phyloP scores from a whole-genome alignment of 2,329 filamentous ascomycete genomes.

The Aspergillus proliferans region DNA sequence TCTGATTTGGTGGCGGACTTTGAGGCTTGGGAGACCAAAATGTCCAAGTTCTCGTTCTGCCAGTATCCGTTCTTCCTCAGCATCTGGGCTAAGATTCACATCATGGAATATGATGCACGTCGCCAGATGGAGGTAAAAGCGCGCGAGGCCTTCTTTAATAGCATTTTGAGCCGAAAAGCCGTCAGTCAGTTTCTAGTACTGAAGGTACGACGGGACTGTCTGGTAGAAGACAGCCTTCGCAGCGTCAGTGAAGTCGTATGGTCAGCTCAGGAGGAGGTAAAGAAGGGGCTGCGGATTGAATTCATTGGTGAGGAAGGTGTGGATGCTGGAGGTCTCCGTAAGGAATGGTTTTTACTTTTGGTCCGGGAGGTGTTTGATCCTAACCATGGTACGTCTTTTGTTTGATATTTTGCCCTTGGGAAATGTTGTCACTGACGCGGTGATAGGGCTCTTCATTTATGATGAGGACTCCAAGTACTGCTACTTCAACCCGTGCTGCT shows the following conservation, averaged over 20 bases:
- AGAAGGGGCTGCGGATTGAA: constrained; percentile 79
- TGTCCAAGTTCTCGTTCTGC: constrained; percentile 75
- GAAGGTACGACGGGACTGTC: constrained; percentile 72
- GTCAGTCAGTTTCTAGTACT: constrained; percentile 74
- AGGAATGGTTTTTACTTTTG: constrained; percentile 90
- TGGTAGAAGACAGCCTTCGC: constrained; percentile 81
- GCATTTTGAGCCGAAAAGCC: constrained; percentile 67
- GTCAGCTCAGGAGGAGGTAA: constrained; percentile 74
- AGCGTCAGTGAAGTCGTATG: constrained; percentile 80
- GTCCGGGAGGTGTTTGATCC: constrained; percentile 87
- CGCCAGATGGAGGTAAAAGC: constrained; percentile 87
- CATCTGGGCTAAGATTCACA: constrained; percentile 86
- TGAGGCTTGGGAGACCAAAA: constrained; percentile 74
- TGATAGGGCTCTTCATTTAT: constrained; percentile 77
- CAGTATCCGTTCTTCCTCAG: constrained; percentile 89
- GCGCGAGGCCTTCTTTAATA: constrained; percentile 84
- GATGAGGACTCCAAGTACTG: constrained; percentile 86
- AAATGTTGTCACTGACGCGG: constrained; percentile 4
- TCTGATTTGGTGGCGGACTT: constrained; percentile 82
- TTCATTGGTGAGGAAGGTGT: constrained; percentile 87
- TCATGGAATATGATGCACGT: constrained; percentile 79
- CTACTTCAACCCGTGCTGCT: constrained; percentile 86
- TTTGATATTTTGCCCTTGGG: neutral
- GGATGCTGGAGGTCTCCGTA: constrained; percentile 80
- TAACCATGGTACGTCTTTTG: constrained; percentile 62